Percentiles rank a stretch among this genome's conserved stretches.
Evolutionary conservation across 2,329 filamentous ascomycete species (phyloP).

Genomic region (Colletotrichum sp.): DNA sequence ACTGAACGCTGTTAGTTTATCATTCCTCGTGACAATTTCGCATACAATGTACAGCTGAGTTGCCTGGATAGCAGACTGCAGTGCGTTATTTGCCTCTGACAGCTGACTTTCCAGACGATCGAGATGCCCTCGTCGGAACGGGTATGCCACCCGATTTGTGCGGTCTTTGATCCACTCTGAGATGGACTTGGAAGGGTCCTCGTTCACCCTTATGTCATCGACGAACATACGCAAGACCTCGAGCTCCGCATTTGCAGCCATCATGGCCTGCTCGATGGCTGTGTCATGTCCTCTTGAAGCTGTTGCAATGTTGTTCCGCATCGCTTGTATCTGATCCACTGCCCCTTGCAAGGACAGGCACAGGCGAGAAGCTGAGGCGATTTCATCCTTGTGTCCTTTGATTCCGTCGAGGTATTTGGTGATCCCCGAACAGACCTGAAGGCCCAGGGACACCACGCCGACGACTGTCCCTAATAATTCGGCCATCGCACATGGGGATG

Average conservation of each 20-base stretch:
- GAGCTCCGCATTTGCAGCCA: neutral
- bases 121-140: neutral
- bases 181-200: neutral
- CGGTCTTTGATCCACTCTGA: neutral
- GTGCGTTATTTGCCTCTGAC: rapidly evolving
- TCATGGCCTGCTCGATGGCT: neutral
- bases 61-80: neutral
- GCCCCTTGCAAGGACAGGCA: neutral
- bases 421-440: neutral
- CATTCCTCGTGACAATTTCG: too few relatives aligned
- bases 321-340: neutral
- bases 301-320: neutral
- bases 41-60: neutral
- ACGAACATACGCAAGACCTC: neutral
- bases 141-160: neutral
- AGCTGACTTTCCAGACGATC: neutral
- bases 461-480: neutral
- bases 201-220: neutral
- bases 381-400: neutral
- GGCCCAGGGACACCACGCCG: neutral
- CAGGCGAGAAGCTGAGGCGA: neutral
- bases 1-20: neutral
- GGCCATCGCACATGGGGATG: neutral
- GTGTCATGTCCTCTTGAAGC: rapidly evolving
- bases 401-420: neutral